Evolutionary conservation across 805 yeast genomes (phyloP).

Genomic region (Yamadazyma akitaensis): DNA sequence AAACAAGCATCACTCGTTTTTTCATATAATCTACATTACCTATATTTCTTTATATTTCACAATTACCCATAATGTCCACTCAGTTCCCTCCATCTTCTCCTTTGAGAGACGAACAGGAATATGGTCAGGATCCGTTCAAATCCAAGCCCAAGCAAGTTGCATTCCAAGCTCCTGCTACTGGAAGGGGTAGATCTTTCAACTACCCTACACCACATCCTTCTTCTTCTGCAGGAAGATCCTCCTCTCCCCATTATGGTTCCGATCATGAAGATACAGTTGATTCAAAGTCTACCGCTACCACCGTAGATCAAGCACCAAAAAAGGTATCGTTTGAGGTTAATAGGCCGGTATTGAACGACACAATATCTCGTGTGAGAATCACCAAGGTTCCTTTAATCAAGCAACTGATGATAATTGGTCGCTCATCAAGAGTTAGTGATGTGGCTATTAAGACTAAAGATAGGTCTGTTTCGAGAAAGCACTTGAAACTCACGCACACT

Average conservation of each 20-base stretch:
- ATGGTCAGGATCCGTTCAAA: conserved; percentile 12
- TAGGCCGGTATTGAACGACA: conserved; percentile 9
- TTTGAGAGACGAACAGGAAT: conserved; percentile 27
- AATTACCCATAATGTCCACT: conserved; percentile 14
- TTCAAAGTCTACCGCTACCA: neutral
- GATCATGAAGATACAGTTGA: conserved; percentile 1
- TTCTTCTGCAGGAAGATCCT: conserved; percentile 38
- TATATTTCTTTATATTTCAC: neutral
- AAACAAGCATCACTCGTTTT: neutral
- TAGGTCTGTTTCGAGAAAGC: conserved; percentile 65
- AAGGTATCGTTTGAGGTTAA: conserved; percentile 12
- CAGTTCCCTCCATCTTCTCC: conserved; percentile 58
- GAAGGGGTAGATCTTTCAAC: conserved; percentile 13
- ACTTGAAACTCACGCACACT: conserved; percentile 48
- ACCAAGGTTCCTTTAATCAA: conserved; percentile 38
- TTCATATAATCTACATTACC: neutral
- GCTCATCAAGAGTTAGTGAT: conserved; percentile 63
- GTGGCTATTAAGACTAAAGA: conserved; percentile 45
- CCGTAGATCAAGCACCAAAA: neutral
- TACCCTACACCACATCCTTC: conserved; percentile 76
- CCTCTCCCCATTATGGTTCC: conserved; percentile 29
- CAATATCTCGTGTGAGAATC: conserved; percentile 19
- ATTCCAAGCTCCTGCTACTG: neutral
- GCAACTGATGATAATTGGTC: conserved; percentile 50
- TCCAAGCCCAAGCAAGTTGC: conserved; percentile 1